A percentile compares a stretch with the other conserved stretches of the same genome.
Evolutionary conservation across 2,329 filamentous ascomycete genomes (phyloP).

Genomic region (Rhynchosporium secalis): DNA sequence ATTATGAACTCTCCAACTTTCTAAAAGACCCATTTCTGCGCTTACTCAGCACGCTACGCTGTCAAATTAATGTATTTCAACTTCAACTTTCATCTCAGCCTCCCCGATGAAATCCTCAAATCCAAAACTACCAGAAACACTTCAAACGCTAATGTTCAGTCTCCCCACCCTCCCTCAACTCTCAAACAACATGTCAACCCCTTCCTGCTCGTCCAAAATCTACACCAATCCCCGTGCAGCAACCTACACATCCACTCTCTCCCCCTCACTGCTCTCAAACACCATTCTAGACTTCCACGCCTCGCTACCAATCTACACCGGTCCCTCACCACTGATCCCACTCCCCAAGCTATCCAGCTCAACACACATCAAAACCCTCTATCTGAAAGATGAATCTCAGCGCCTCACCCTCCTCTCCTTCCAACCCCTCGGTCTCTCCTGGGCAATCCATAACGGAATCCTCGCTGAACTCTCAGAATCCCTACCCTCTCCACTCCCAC

Average conservation of each 20-base stretch:
- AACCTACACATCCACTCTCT: background rate
- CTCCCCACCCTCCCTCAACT: background rate
- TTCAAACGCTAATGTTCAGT: background rate
- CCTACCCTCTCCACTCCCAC: background rate
- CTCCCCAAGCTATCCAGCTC: constrained; percentile 1
- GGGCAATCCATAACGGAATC: constrained; percentile 8
- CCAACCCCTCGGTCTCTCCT: constrained; percentile 12
- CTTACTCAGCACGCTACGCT: constrained; percentile 10
- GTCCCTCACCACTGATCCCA: background rate
- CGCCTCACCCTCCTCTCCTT: constrained; percentile 3
- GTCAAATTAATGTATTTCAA: background rate
- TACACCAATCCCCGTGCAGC: constrained; percentile 10
- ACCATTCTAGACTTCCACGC: constrained; percentile 2
- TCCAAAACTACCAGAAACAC: background rate
- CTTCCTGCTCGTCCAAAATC: background rate
- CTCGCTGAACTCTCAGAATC: constrained; percentile 5
- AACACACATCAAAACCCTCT: constrained; percentile 2
- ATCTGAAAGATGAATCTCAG: constrained; percentile 7
- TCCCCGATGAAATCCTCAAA: background rate
- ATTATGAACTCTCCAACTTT: background rate
- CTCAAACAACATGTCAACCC: constrained; percentile 8
- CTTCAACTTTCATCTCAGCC: background rate
- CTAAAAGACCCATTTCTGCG: background rate
- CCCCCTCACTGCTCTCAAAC: background rate
- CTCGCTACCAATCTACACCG: constrained; percentile 3